Base-by-base conservation (phyloP, 2,329 filamentous ascomycete species). In the Sporothrix globosa region DNA sequence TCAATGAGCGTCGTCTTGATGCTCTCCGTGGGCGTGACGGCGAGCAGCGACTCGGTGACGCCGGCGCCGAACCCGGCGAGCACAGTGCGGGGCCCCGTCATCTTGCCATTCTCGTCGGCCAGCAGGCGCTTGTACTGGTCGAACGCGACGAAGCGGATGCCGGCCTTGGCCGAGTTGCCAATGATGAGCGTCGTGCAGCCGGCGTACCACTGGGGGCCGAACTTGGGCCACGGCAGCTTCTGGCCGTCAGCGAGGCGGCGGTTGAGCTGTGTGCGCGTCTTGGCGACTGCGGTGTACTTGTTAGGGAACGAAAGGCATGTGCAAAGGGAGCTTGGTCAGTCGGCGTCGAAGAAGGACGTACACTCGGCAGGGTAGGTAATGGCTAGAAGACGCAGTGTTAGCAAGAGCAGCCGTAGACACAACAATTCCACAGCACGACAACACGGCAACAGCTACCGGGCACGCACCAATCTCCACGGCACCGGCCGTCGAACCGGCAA, bases 1-100 rank as follows among this genome's bases (percentile, higher is more conserved):
- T 99, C 96, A 78, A 99, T 98, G 87, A 99, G 83, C 75, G 96
- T 96, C 67, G 96, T 99, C 85, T 99, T 99, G 82, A 99, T 97
- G 77, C 92, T 96, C 82, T 99, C 96, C 71, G 96, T 97, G 0
- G 96, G 96, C 46, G 96, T 99, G 46, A 99, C 96, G 13, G 96
- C 96, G 3, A 99, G 83, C 67, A 97, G 82, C 3, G 92, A 96
- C 83, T 99, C 96, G 2, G 95, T 98, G 67, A 97, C 92, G 70
- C 96, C 96, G 10, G 96, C 96, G 71, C 95, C 92, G 77, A 99
- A 97, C 3, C 96, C 96, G 53, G 94, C 94, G 71, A 97, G 87
- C 1, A 98, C 96, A 1, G 95, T 98, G 74, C 91, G 87, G 17
- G 95, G 94, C 0, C 96, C 95, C 4, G 92, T 93, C 54, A 98